Evolutionary conservation across 371 early-diverging fungal species (phyloP), one percentile per base, ranked within the genome.

Genomic region (Mucor indicus): DNA sequence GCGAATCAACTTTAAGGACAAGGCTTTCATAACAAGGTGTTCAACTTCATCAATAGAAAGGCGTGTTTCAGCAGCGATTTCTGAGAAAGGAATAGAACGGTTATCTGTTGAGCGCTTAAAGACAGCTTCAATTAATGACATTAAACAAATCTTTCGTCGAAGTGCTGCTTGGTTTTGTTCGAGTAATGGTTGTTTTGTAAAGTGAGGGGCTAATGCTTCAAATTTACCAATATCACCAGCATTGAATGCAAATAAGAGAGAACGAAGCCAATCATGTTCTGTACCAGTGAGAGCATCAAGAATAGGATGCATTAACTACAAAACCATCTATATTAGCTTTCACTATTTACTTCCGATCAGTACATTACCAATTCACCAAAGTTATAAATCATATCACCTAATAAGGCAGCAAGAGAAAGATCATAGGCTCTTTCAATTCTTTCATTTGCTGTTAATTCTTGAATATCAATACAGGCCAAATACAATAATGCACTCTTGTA

Each of bases 341-440:
- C n/a, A n/a, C n/a, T n/a, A n/a, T n/a, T n/a, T n/a, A n/a, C n/a
- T n/a, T n/a, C n/a, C n/a, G n/a, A n/a, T n/a, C n/a, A n/a, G n/a
- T n/a, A n/a, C n/a, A n/a, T 65, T 78, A 92, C 91, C 80, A 98
- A 70, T 69, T 97, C 96, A 48, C 99, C 98, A 88, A 98, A 98
- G 78, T 98, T 98, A 75, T 97, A 98, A 32, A 98, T 89, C 32
- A 84, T 91, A 39, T 96, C 96, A 22, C 96, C 94, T 16, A 98
- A 69, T 33, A 98, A 65, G 1, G 98, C 99, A 9, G 94, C 84
- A 19, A 98, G 67, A 0, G 93, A 76, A 64, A 98, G 77, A 46
- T 98, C 96, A 49, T 90, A 85, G 10, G 98, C 98, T 38, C 97
- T 82, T 61, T 88, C 87, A 11, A 73, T 73, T 54, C 86, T 85